These are phyloP conservation scores for Solanum hybrid DNA, from an alignment of 305 asterid species.

Conservation along the genomic window DNA sequence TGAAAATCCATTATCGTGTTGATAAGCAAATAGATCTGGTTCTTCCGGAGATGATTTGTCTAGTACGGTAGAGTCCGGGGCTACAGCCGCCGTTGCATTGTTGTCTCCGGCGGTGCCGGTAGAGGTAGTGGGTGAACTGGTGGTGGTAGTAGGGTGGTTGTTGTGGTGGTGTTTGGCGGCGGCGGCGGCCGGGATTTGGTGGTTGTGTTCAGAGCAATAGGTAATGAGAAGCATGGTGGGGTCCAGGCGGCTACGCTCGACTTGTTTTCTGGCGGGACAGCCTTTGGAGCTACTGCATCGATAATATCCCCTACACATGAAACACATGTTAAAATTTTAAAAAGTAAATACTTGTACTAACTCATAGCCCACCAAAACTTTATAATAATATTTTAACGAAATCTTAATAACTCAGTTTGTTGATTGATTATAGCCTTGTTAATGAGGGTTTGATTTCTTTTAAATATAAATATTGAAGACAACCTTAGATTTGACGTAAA, in stretches of 20 bases:
- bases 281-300: constrained; percentile 83
- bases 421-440: too few species aligned
- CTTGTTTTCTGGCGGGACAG: constrained; percentile 85
- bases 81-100: constrained; percentile 1
- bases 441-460: too few species aligned
- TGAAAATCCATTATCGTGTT: constrained; percentile 27
- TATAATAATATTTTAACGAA: background rate
- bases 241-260: constrained; percentile 67
- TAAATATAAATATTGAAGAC: too few species aligned
- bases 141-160: constrained; percentile 15
- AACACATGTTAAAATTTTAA: constrained; percentile 13
- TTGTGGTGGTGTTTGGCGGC: constrained; percentile 40
- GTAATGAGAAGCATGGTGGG: constrained; percentile 75
- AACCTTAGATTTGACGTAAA: too few species aligned
- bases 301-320: constrained; percentile 68
- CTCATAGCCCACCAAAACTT: background rate
- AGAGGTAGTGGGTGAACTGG: constrained; percentile 8
- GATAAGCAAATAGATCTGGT: constrained; percentile 19
- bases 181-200: constrained; percentile 28
- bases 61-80: background rate
- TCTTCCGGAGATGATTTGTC: constrained; percentile 29
- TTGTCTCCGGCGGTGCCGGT: constrained; percentile 13
- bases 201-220: constrained; percentile 65
- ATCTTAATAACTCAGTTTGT: too few species aligned
- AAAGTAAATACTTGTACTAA: background rate